phyloP scores from a whole-genome alignment of 1,284 basidiomycete species.

The Ceratobasidium sp. region DNA sequence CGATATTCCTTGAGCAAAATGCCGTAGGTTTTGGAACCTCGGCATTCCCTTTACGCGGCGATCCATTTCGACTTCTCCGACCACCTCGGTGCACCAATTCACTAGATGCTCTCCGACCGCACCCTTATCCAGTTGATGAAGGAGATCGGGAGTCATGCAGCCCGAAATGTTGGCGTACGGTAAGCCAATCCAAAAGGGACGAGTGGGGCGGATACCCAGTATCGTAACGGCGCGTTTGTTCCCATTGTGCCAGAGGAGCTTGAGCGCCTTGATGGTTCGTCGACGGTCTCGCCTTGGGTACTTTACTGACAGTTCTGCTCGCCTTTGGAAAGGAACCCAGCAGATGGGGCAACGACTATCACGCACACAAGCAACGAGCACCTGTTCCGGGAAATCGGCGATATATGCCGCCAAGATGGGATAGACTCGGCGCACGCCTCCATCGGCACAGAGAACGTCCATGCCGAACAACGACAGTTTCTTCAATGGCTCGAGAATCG shows the following conservation, averaged over 20 bases:
- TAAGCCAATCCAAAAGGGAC: conserved; percentile 58
- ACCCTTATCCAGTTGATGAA: conserved; percentile 58
- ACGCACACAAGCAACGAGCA: conserved; percentile 50
- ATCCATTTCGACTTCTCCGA: conserved; percentile 51
- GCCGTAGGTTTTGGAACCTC: not conserved
- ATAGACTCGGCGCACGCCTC: conserved; percentile 51
- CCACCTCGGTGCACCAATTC: conserved; percentile 51
- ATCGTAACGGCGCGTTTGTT: conserved; percentile 1
- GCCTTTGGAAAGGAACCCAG: not conserved
- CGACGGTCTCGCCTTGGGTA: no score
- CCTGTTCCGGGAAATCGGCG: conserved; percentile 56
- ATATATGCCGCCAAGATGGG: conserved; percentile 55
- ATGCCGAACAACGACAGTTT: conserved; percentile 49
- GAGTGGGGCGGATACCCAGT: conserved; percentile 44
- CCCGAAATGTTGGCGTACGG: conserved; percentile 54
- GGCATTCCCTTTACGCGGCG: conserved; percentile 49
- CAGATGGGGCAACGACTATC: conserved; percentile 43
- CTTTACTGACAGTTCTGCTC: not conserved
- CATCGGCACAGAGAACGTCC: conserved; percentile 53
- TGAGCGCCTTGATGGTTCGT: not conserved
- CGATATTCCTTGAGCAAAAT: not conserved
- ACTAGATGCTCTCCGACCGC: conserved; percentile 56
- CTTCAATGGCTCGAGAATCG: conserved; percentile 50
- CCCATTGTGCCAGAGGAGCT: not conserved
- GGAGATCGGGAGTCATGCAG: conserved; percentile 55